Evolutionary conservation across 192 early-diverging fungal species (phyloP).

Genomic region (Podila epigama): DNA sequence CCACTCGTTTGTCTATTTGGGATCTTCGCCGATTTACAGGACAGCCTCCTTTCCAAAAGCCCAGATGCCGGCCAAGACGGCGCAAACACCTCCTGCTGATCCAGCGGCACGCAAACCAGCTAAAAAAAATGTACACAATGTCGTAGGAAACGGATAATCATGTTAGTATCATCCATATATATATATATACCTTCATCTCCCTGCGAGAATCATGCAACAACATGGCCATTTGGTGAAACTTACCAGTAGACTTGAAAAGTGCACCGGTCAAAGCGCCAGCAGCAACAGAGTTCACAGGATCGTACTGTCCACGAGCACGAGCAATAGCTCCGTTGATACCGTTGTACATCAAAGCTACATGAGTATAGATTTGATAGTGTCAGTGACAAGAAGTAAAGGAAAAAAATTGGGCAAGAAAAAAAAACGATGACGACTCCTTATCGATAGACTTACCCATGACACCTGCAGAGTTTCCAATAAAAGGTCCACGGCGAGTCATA

Average conservation of each 20-base stretch:
- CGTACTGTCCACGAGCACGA: conserved; percentile 65
- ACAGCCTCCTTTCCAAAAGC: conserved; percentile 48
- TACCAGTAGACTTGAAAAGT: conserved; percentile 78
- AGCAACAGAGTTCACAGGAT: conserved; percentile 71
- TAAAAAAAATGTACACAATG: conserved; percentile 18
- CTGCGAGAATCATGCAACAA: background rate
- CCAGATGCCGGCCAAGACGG: conserved; percentile 65
- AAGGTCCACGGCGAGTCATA: conserved; percentile 85
- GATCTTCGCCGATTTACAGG: conserved; percentile 25
- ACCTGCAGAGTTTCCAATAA: conserved; percentile 82
- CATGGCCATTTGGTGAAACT: background rate
- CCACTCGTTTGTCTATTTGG: background rate
- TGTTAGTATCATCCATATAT: too few species aligned
- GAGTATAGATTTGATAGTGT: background rate
- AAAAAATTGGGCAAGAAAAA: background rate
- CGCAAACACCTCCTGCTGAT: conserved; percentile 63
- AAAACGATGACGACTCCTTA: background rate
- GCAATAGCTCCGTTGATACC: conserved; percentile 73
- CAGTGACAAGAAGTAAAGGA: background rate
- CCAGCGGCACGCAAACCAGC: conserved; percentile 67
- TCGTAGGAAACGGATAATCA: background rate
- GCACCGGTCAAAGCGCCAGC: conserved; percentile 79
- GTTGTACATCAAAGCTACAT: conserved; percentile 80
- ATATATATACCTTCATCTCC: background rate
- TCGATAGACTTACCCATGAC: conserved; percentile 57